These are phyloP conservation scores for Deinandra increscens DNA, from an alignment of 129 eudicot genomes.

Conservation along the genomic window DNA sequence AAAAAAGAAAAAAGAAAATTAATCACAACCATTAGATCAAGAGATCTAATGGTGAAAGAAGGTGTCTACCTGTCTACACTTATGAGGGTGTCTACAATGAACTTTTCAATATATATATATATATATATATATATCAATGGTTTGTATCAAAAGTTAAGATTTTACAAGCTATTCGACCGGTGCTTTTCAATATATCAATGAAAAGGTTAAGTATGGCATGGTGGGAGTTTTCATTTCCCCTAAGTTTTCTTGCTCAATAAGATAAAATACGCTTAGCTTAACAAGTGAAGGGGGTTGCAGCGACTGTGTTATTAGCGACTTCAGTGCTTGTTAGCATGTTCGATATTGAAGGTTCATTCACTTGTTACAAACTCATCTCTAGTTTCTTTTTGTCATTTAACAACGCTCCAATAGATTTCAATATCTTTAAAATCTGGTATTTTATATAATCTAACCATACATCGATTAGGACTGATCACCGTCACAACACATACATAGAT, in stretches of 20 bases:
- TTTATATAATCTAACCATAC: slow-evolving; percentile 27
- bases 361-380: slow-evolving; percentile 28
- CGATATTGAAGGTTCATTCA: slow-evolving; percentile 23
- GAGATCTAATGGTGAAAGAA: too few species aligned
- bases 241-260: slow-evolving; percentile 40
- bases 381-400: not conserved
- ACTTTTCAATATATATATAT: too few species aligned
- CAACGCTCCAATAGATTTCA: too few species aligned
- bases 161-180: slow-evolving; percentile 38
- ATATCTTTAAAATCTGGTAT: too few species aligned
- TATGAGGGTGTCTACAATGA: too few species aligned
- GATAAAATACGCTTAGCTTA: slow-evolving; percentile 33
- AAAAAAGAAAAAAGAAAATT: too few species aligned
- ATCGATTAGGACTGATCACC: slow-evolving; percentile 2
- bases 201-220: slow-evolving; percentile 47
- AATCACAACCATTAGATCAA: too few species aligned
- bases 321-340: slow-evolving; percentile 10
- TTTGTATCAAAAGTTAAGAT: not conserved
- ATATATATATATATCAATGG: not conserved
- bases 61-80: too few species aligned
- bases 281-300: slow-evolving; percentile 31
- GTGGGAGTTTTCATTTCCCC: slow-evolving; percentile 1
- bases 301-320: slow-evolving; percentile 7
- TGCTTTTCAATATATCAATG: slow-evolving; percentile 47
- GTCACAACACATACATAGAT: slow-evolving; percentile 28